A percentile compares a stretch with the other conserved stretches of the same genome.
These are phyloP conservation scores for Acanthamoeba quina DNA, from an alignment of 208 protist genomes.

Conservation along the genomic window DNA sequence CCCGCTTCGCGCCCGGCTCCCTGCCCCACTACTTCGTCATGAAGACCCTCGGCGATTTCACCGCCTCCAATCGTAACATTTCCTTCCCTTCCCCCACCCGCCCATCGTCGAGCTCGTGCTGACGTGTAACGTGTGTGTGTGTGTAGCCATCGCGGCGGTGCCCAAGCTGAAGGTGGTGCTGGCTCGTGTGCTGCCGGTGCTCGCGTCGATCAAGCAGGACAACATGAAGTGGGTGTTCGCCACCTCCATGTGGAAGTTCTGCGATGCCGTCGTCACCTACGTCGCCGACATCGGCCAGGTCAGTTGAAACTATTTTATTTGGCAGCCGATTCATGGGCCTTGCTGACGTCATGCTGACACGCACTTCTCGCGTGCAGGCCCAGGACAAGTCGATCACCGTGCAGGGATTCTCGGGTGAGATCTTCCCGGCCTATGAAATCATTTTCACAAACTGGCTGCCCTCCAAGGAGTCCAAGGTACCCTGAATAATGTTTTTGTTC, in stretches of 20 bases:
- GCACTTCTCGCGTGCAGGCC: neutral
- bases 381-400: slow-evolving; percentile 73
- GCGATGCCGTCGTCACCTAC: slow-evolving; percentile 80
- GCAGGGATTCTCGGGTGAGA: slow-evolving; percentile 71
- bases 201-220: slow-evolving; percentile 83
- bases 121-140: neutral
- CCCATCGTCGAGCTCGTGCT: neutral
- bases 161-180: slow-evolving; percentile 80
- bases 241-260: slow-evolving; percentile 80
- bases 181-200: slow-evolving; percentile 78
- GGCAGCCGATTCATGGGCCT: no score
- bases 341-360: neutral
- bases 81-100: neutral
- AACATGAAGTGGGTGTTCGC: slow-evolving; percentile 87
- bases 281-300: slow-evolving; percentile 77
- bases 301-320: no score
- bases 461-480: slow-evolving; percentile 59
- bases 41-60: slow-evolving; percentile 85
- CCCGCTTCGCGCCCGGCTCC: slow-evolving; percentile 71
- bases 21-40: slow-evolving; percentile 86
- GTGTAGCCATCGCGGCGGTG: slow-evolving; percentile 78
- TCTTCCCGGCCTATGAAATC: slow-evolving; percentile 82
- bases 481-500: no score
- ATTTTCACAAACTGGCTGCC: slow-evolving; percentile 84
- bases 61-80: slow-evolving; percentile 73